Percentiles rank a stretch among this genome's conserved stretches.
Conservation (phyloP, 352 stramenopile species). For the Globisporangium camurandrum region DNA sequence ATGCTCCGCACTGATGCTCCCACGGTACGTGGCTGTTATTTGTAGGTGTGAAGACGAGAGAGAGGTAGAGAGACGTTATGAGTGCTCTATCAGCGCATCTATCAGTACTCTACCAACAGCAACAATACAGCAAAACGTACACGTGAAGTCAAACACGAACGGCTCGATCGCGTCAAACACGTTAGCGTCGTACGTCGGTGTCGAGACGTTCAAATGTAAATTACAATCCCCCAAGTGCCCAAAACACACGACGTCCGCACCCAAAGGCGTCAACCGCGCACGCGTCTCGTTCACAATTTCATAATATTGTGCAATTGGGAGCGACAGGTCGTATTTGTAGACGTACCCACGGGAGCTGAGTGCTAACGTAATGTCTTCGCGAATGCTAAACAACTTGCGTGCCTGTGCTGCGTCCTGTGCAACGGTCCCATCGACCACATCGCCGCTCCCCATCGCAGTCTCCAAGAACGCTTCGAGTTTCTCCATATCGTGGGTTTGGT, state of each 20-base stretch:
- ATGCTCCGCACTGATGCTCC: slow-evolving; percentile 98
- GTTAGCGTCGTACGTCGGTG: slow-evolving; percentile 50
- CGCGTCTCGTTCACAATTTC: slow-evolving; percentile 82
- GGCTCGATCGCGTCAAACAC: slow-evolving; percentile 63
- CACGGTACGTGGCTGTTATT: slow-evolving; percentile 54
- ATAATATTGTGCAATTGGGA: slow-evolving; percentile 91
- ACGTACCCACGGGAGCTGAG: slow-evolving; percentile 83
- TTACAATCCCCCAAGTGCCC: slow-evolving; percentile 96
- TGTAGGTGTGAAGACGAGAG: background rate
- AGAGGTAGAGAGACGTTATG: no score
- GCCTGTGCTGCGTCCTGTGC: slow-evolving; percentile 90
- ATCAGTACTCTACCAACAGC: background rate
- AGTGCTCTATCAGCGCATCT: no score
- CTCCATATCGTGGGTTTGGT: slow-evolving; percentile 86
- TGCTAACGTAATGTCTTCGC: slow-evolving; percentile 91
- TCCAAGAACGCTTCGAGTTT: slow-evolving; percentile 88
- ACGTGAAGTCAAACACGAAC: slow-evolving; percentile 81
- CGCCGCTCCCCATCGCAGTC: slow-evolving; percentile 51
- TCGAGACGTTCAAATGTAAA: slow-evolving; percentile 94
- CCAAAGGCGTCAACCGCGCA: slow-evolving; percentile 30
- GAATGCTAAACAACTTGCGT: slow-evolving; percentile 90
- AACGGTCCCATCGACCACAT: slow-evolving; percentile 88
- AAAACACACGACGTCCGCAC: slow-evolving; percentile 78
- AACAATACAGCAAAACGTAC: slow-evolving; percentile 16
- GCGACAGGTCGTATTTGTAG: slow-evolving; percentile 98